Conservation (phyloP, 176 grass and related monocot genomes). For the Hyparrhenia diplandra region DNA sequence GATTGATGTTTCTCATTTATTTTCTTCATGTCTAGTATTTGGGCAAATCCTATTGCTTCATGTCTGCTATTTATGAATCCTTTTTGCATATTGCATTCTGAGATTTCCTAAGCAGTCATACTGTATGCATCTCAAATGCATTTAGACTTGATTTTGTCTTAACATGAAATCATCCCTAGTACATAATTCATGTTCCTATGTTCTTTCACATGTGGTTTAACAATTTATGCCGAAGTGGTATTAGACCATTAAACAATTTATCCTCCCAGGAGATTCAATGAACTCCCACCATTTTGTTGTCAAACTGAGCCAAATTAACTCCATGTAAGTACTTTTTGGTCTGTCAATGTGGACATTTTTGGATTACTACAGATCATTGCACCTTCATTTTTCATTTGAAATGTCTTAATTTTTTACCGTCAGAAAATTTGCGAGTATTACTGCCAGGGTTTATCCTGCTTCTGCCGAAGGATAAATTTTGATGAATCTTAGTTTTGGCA, state of each 20-base stretch:
- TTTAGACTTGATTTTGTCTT: neutral
- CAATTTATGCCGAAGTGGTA: neutral
- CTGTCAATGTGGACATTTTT: neutral
- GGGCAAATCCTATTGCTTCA: neutral
- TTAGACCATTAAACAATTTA: constrained; percentile 7
- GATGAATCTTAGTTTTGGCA: too few species aligned
- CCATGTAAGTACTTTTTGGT: constrained; percentile 33
- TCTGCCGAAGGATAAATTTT: too few species aligned
- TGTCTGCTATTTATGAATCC: constrained; percentile 7
- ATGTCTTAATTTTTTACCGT: too few species aligned
- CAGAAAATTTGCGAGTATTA: too few species aligned
- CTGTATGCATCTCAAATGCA: neutral
- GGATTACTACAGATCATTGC: neutral
- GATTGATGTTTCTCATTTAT: constrained; percentile 4
- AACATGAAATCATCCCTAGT: neutral
- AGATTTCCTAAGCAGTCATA: neutral
- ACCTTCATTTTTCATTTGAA: too few species aligned
- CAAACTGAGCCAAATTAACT: constrained; percentile 44
- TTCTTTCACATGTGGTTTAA: neutral
- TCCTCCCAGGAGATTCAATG: constrained; percentile 29
- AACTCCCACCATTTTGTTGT: constrained; percentile 9
- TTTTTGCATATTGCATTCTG: neutral
- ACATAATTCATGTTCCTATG: constrained; percentile 1
- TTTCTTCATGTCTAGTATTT: constrained; percentile 1
- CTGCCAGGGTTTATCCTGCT: too few species aligned